Conservation (phyloP, 495 filamentous ascomycete genomes). For the Penicillium angulare region DNA sequence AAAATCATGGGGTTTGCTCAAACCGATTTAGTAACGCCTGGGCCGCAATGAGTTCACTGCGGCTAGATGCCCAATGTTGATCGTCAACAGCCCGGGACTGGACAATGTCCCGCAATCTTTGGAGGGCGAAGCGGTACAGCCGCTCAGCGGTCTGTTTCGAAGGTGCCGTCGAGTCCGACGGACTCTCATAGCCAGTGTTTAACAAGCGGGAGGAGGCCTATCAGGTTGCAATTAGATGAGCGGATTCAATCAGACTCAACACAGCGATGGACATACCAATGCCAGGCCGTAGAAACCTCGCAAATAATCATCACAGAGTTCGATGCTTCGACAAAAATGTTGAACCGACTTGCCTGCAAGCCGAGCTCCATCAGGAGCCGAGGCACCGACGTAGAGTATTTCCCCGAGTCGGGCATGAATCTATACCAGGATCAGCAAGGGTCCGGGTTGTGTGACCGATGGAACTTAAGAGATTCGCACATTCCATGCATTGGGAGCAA, state of each 20-base stretch:
- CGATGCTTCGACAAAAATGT: constrained; percentile 84
- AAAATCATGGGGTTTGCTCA: constrained; percentile 18
- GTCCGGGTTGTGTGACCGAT: neutral
- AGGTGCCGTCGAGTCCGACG: constrained; percentile 2
- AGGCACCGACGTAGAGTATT: constrained; percentile 67
- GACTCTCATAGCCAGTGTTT: constrained; percentile 6
- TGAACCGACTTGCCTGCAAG: constrained; percentile 69
- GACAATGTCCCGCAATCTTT: constrained; percentile 74
- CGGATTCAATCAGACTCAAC: no score
- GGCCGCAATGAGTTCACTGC: constrained; percentile 75
- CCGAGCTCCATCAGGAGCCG: constrained; percentile 46
- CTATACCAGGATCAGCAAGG: constrained; percentile 43
- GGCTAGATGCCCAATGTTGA: constrained; percentile 67
- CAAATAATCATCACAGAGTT: constrained; percentile 90
- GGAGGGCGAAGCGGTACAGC: constrained; percentile 70
- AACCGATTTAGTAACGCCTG: constrained; percentile 62
- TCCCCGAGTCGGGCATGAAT: constrained; percentile 89
- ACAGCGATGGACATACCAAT: constrained; percentile 66
- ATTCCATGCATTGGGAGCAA: constrained; percentile 95
- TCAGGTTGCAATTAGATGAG: neutral
- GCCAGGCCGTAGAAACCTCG: constrained; percentile 90
- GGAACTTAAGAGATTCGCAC: constrained; percentile 47
- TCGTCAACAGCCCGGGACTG: constrained; percentile 52
- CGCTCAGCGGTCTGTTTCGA: constrained; percentile 55
- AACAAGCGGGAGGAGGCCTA: constrained; percentile 25